Percentiles rank a stretch among this genome's conserved stretches.
Evolutionary conservation across 2,329 filamentous ascomycete genomes (phyloP).

Genomic region (Colletotrichum sp.): DNA sequence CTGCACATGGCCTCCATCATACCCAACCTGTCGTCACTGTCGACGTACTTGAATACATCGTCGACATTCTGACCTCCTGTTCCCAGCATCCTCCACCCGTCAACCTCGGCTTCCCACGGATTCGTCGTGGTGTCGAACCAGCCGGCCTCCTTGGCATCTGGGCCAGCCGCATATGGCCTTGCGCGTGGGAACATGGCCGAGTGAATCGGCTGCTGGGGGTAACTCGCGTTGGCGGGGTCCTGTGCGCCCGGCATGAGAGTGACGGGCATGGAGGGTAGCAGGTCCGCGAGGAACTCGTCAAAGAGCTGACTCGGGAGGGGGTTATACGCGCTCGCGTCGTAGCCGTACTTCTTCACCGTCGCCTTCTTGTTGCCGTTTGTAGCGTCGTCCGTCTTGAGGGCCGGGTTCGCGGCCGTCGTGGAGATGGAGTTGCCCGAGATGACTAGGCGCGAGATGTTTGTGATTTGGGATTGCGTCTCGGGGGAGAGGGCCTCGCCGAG

Average conservation of each 20-base stretch:
- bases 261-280: slow-evolving; percentile 86
- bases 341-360: slow-evolving; percentile 85
- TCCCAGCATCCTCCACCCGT: slow-evolving; percentile 86
- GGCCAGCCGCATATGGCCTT: slow-evolving; percentile 72
- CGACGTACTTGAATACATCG: slow-evolving; percentile 91
- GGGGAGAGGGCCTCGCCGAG: slow-evolving; percentile 78
- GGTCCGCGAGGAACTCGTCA: slow-evolving; percentile 79
- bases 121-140: slow-evolving; percentile 94
- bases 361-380: slow-evolving; percentile 48
- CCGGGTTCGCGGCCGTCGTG: slow-evolving; percentile 42
- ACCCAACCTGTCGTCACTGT: slow-evolving; percentile 75
- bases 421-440: slow-evolving; percentile 92
- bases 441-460: slow-evolving; percentile 81
- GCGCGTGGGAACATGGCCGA: slow-evolving; percentile 85
- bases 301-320: slow-evolving; percentile 81
- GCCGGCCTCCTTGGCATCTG: slow-evolving; percentile 51
- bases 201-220: slow-evolving; percentile 94
- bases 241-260: slow-evolving; percentile 84
- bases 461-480: slow-evolving; percentile 61
- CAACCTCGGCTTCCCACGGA: slow-evolving; percentile 88
- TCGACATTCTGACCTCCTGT: slow-evolving; percentile 93
- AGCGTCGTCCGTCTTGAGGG: slow-evolving; percentile 52
- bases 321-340: slow-evolving; percentile 90
- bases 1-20: slow-evolving; percentile 96
- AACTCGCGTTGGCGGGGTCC: slow-evolving; percentile 87